A percentile compares a stretch with the other conserved stretches of the same genome.
phyloP scores from a whole-genome alignment of 2,329 filamentous ascomycete species.

The Chaetomium sp. region DNA sequence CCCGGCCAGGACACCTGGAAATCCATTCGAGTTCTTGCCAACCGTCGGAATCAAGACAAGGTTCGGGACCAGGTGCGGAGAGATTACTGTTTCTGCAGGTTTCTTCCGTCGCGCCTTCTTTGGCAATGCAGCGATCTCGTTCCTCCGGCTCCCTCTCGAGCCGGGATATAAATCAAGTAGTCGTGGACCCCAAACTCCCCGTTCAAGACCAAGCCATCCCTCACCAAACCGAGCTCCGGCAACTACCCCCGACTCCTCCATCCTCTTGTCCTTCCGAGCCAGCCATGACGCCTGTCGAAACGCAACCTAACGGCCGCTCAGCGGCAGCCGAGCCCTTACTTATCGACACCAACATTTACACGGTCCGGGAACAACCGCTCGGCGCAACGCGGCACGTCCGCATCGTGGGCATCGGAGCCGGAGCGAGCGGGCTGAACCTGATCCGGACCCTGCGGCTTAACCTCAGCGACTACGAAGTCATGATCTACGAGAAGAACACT shows the following conservation, averaged over 20 bases:
- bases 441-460: conserved; percentile 49
- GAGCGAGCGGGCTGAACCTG: conserved; percentile 49
- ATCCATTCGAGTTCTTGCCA: conserved; percentile 18
- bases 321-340: conserved; percentile 13
- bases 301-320: conserved; percentile 19
- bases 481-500: conserved; percentile 59
- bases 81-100: conserved; percentile 4
- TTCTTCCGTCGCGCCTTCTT: not conserved
- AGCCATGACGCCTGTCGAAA: conserved; percentile 11
- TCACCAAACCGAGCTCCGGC: not conserved
- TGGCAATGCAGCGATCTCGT: conserved; percentile 7
- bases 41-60: conserved; percentile 10
- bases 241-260: conserved; percentile 4
- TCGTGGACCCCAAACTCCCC: conserved; percentile 2
- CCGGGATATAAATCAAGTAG: conserved; percentile 15
- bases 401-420: conserved; percentile 50
- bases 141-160: not conserved
- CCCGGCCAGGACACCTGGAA: conserved; percentile 1
- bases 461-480: conserved; percentile 48
- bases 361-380: conserved; percentile 43
- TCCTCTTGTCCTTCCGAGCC: conserved; percentile 10
- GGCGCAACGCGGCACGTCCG: conserved; percentile 46
- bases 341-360: conserved; percentile 34
- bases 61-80: conserved; percentile 19
- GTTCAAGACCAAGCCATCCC: not conserved